Evolutionary conservation across 2,329 filamentous ascomycete species (phyloP).

Genomic region (Trichoderma koningii): DNA sequence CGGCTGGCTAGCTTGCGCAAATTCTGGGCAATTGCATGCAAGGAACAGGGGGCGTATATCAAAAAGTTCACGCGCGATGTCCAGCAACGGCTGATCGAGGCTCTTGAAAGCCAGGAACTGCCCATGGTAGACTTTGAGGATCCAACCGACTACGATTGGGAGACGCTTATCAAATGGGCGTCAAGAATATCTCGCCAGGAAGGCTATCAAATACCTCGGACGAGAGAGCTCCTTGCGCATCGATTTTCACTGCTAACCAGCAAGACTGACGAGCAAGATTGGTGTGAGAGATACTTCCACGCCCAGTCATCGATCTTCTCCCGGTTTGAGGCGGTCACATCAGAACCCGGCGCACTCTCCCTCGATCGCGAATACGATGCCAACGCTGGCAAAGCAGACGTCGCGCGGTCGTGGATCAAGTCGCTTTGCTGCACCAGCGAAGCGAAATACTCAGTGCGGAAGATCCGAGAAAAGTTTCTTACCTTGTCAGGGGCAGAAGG

Average conservation of each 20-base stretch:
- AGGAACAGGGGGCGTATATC: slow-evolving; percentile 55
- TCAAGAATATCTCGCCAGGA: slow-evolving; percentile 52
- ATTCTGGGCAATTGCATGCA: slow-evolving; percentile 57
- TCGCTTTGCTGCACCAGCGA: slow-evolving; percentile 58
- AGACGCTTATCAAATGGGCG: slow-evolving; percentile 66
- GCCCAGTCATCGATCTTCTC: slow-evolving; percentile 56
- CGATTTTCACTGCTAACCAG: slow-evolving; percentile 46
- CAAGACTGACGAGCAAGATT: slow-evolving; percentile 43
- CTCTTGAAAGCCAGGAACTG: slow-evolving; percentile 65
- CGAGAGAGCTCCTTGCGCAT: slow-evolving; percentile 48
- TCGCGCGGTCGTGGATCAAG: slow-evolving; percentile 62
- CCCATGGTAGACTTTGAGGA: slow-evolving; percentile 65
- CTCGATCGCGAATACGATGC: slow-evolving; percentile 12
- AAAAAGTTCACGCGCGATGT: slow-evolving; percentile 61
- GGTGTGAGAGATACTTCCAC: slow-evolving; percentile 61
- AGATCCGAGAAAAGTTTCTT: slow-evolving; percentile 54
- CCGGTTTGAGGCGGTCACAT: slow-evolving; percentile 57
- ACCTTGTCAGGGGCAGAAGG: slow-evolving; percentile 48
- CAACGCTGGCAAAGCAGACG: slow-evolving; percentile 33
- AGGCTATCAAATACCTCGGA: slow-evolving; percentile 52
- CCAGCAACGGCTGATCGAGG: slow-evolving; percentile 63
- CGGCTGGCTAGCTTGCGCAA: slow-evolving; percentile 54
- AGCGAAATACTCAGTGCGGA: slow-evolving; percentile 50
- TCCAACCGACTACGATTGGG: slow-evolving; percentile 68
- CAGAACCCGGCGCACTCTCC: slow-evolving; percentile 49